phyloP scores from a whole-genome alignment of 169 alveolate species.

The Eimeria maxima region DNA sequence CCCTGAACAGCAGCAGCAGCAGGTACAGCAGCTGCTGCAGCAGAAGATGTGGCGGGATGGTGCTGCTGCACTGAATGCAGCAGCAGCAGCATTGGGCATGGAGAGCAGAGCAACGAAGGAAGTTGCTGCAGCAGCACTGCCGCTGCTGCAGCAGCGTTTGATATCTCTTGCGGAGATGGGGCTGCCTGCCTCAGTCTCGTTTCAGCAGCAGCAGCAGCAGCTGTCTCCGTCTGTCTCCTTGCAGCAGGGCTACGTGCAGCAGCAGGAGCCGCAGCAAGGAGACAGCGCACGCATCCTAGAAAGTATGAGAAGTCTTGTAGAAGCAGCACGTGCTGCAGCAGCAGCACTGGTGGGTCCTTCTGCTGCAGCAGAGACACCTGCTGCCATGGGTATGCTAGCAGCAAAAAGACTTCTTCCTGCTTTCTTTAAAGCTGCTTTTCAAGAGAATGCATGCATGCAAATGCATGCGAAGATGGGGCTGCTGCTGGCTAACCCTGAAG shows the following conservation, averaged over 20 bases:
- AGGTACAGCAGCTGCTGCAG: constrained; percentile 19
- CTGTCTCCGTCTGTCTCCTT: background rate
- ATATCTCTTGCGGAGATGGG: background rate
- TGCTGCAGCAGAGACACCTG: constrained; percentile 28
- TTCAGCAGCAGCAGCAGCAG: background rate
- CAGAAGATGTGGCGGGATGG: constrained; percentile 21
- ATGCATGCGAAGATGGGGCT: background rate
- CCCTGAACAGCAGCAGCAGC: background rate
- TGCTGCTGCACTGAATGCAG: constrained; percentile 22
- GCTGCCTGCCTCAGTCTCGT: constrained; percentile 11
- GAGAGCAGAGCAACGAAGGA: background rate
- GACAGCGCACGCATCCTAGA: background rate
- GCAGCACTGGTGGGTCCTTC: constrained; percentile 4
- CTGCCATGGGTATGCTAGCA: background rate
- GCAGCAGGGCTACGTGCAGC: background rate
- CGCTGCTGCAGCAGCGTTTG: constrained; percentile 15
- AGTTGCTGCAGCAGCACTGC: constrained; percentile 38
- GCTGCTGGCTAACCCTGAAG: background rate
- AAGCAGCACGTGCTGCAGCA: background rate
- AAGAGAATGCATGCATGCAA: background rate
- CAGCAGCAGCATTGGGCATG: constrained; percentile 23
- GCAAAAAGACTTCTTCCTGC: background rate
- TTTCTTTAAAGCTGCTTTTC: background rate
- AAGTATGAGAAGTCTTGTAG: background rate
- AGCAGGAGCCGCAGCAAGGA: constrained; percentile 17